Base-by-base conservation (phyloP, 495 filamentous ascomycete species). In the Penicillium egyptiacum region DNA sequence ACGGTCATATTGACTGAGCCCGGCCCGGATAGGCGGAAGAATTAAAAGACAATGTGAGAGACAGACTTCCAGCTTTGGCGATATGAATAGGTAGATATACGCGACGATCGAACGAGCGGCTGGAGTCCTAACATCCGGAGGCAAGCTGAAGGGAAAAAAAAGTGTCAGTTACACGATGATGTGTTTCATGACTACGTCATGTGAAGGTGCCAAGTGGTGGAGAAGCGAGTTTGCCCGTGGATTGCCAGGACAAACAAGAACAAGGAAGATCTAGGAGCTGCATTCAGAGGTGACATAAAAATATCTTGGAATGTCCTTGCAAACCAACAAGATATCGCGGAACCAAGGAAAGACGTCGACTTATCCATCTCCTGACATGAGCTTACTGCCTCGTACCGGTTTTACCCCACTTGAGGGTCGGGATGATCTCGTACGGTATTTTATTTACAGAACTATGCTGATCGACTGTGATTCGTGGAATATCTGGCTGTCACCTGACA, bases 1-100 rank as follows among this genome's bases (percentile, higher is more conserved):
- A 91, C 83, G 7, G 89, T 92, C 89, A 91, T 91, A 59, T 51
- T 84, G 79, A 65, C 47, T 23, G 41, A 19, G 56, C 48, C 52
- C 47, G 22, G 50, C 30, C 17, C 26, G 22, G 54, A 53, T 46
- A 55, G 59, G 54, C 48, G 50, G 30, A 40, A 40, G 20, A 60
- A 58, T 51, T 44, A 23, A 55, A 35, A n/a, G 11, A 23, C 20
- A 20, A 23, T 23, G 31, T 45, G 31, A 44, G 37, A 50, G 31
- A 37, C n/a, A n/a, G 11, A 52, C 22, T 39, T 50, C 7, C 2
- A 45, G 22, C n/a, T 11, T 19, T 25, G 19, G 19, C 19, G 43
- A 22, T 16, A 23, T 7, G 2, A 31, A 20, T 37, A 16, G 23
- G 33, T 11, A 40, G 37, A 22, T 14, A 23, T 56, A 46, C 42